Conservation (phyloP, 78 protist genomes). For the Pelomyxa schiedti region DNA sequence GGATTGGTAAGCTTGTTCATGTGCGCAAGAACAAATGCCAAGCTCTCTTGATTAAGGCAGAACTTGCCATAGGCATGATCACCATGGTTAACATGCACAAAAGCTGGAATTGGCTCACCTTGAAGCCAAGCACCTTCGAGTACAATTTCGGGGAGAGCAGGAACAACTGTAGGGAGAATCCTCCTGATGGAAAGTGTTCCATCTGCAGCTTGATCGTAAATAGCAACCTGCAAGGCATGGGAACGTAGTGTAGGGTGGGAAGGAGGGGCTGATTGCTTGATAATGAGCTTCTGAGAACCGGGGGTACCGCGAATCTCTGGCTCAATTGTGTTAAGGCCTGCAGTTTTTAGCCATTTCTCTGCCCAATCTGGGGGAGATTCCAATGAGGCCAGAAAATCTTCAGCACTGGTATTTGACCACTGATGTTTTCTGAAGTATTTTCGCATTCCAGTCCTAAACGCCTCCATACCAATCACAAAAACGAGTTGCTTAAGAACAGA, state of each 20-base stretch:
- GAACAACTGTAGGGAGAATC: background rate
- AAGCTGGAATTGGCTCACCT: background rate
- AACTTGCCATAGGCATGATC: background rate
- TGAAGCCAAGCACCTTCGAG: background rate
- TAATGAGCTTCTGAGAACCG: background rate
- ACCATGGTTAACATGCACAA: background rate
- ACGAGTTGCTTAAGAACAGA: background rate
- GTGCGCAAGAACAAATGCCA: background rate
- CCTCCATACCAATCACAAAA: background rate
- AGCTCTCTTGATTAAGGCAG: background rate
- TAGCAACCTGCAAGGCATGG: background rate
- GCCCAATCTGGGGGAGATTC: background rate
- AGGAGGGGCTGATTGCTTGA: background rate
- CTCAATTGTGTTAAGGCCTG: background rate
- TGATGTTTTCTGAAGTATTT: slow-evolving; percentile 1
- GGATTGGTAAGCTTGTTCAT: background rate
- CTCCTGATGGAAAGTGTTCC: background rate
- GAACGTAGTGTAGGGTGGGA: background rate
- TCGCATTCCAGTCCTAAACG: slow-evolving; percentile 10
- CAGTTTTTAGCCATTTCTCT: background rate
- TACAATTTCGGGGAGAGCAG: background rate
- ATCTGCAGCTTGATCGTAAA: background rate
- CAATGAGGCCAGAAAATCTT: background rate
- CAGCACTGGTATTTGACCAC: background rate
- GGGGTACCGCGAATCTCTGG: background rate